Percentiles rank a stretch among this genome's conserved stretches.
These are phyloP conservation scores for Ceratocystis eucalypticola DNA, from an alignment of 2,329 filamentous ascomycete species.

Conservation along the genomic window DNA sequence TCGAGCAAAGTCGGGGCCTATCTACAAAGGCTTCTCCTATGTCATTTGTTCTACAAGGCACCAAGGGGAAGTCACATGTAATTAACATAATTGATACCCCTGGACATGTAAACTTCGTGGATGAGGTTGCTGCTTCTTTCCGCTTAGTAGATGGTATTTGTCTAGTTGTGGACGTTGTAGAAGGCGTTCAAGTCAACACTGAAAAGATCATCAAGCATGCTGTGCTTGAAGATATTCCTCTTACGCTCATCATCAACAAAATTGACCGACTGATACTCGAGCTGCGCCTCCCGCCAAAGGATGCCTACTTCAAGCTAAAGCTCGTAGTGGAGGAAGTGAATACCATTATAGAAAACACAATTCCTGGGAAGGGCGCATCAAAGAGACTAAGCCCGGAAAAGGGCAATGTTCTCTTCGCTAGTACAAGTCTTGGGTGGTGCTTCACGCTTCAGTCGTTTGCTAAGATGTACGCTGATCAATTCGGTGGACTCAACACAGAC, in stretches of 20 bases:
- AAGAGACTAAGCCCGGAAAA: constrained; percentile 84
- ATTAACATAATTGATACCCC: constrained; percentile 93
- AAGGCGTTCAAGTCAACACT: constrained; percentile 97
- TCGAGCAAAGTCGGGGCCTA: constrained; percentile 79
- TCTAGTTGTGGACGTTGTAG: constrained; percentile 87
- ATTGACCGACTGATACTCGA: constrained; percentile 92
- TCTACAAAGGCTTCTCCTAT: constrained; percentile 91
- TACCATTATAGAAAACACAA: constrained; percentile 76
- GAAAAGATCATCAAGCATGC: constrained; percentile 96
- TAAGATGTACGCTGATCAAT: constrained; percentile 88
- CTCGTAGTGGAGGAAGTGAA: constrained; percentile 98
- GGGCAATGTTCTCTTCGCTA: constrained; percentile 95
- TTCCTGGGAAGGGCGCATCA: constrained; percentile 66
- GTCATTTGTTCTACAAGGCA: constrained; percentile 78
- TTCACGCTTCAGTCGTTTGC: constrained; percentile 91
- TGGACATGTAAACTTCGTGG: constrained; percentile 95
- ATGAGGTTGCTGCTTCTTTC: constrained; percentile 82
- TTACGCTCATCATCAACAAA: constrained; percentile 91
- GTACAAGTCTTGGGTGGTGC: constrained; percentile 88
- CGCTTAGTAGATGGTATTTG: constrained; percentile 85
- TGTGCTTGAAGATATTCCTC: constrained; percentile 72
- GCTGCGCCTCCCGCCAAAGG: constrained; percentile 80
- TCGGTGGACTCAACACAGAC: constrained; percentile 63
- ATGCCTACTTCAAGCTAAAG: constrained; percentile 98
- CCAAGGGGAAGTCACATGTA: constrained; percentile 86